Base-by-base conservation (phyloP, 306 rosid species). In the Citrullus mucosospermus region DNA sequence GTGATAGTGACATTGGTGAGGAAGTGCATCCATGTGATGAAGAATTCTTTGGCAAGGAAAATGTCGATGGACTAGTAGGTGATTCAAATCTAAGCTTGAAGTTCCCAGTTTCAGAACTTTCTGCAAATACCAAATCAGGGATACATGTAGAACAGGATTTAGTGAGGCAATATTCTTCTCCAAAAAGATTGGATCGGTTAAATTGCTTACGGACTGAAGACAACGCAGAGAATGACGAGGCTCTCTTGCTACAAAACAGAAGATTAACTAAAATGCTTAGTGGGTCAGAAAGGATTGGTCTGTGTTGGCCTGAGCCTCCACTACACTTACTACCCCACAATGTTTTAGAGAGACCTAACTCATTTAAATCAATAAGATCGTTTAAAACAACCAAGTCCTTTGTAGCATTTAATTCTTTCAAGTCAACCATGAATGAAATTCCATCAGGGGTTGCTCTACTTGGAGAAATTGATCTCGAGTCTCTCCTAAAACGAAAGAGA, bases 271-370 rank as follows among this genome's bases (percentile, higher is more conserved):
- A 81, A 87, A 88, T 89, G 86, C 86, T 89, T 58, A 94, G 97
- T 68, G 87, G 90, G 12, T 66, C 91, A 72, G 97, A 94, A 74
- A 92, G 95, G 87, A 88, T 92, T 80, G 97, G 97, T 82, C 88
- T 94, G 83, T 88, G 88, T 65, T 94, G 98, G 98, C 98, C 98
- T 17, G 98, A 94, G 79, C 91, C 84, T 73, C 97, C 95, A 12
- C 73, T 92, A 60, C 86, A 90, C 85, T 81, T 90, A 86, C 74
- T 89, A 41, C 71, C 96, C 16, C 86, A 85, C 79, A 71, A 17
- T 73, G 73, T 83, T 28, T 83, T 89, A 77, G 94, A 84, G 39
- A 89, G 86, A 82, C 89, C 85, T 14, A 81, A 71, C 85, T 88
- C 96, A 74, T 85, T 89, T 20, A 91, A 73, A 41, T 59, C 92